Evolutionary conservation across 345 rosid genomes (phyloP).

Genomic region (Pugionium cornutum): DNA sequence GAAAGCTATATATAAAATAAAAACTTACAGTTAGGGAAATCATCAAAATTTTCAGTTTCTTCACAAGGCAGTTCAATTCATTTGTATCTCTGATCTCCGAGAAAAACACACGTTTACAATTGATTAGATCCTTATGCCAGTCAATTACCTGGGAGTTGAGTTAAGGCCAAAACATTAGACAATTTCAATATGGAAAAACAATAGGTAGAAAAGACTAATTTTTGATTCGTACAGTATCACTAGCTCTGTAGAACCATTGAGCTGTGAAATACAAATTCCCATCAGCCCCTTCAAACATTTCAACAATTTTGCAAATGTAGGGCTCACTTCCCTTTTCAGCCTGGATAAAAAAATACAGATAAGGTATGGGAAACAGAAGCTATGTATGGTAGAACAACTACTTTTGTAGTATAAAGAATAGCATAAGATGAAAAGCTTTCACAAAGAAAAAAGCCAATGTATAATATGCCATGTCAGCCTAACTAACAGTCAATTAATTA

Average conservation of each 20-base stretch:
- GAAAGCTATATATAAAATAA: background rate
- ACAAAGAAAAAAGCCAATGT: background rate
- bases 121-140: slow-evolving; percentile 28
- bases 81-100: slow-evolving; percentile 61
- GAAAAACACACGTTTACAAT: slow-evolving; percentile 56
- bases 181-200: background rate
- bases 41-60: slow-evolving; percentile 51
- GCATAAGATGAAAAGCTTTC: background rate
- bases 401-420: background rate
- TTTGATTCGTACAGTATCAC: slow-evolving; percentile 60
- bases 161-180: slow-evolving; percentile 10
- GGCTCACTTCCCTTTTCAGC: slow-evolving; percentile 48
- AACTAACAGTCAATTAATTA: background rate
- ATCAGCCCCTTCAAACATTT: slow-evolving; percentile 59
- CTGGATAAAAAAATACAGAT: slow-evolving; percentile 28
- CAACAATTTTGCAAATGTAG: slow-evolving; percentile 58
- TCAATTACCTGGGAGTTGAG: slow-evolving; percentile 52
- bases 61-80: slow-evolving; percentile 50
- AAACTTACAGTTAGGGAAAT: slow-evolving; percentile 47
- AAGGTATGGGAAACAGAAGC: background rate
- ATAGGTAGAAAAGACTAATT: background rate
- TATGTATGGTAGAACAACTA: background rate
- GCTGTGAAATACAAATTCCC: slow-evolving; percentile 53
- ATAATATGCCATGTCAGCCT: background rate
- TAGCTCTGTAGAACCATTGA: slow-evolving; percentile 77